phyloP scores from a whole-genome alignment of 2,329 filamentous ascomycete genomes.

The Venturia asperata region DNA sequence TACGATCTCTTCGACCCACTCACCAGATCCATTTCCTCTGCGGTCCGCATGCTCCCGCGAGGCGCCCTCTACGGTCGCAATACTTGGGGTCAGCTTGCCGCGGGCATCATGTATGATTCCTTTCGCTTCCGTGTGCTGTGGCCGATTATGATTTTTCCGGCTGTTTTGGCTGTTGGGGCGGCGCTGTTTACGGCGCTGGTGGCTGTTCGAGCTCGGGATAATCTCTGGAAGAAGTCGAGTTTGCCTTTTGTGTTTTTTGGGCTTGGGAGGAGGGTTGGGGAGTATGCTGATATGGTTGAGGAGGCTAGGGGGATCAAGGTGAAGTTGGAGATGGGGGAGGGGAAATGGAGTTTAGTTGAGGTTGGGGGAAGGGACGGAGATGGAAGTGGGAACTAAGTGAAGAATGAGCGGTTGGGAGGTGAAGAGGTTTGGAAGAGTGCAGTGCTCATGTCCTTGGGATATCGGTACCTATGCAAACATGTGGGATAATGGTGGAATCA shows the following conservation, averaged over 20 bases:
- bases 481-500: too few relatives aligned
- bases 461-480: too few relatives aligned
- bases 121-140: neutral
- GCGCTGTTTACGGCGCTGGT: neutral
- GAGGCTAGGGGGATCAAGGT: slow-evolving; percentile 3
- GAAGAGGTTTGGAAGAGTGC: too few relatives aligned
- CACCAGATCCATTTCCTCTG: neutral
- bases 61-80: neutral
- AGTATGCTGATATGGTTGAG: slow-evolving; percentile 9
- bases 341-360: neutral
- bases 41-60: neutral
- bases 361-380: neutral
- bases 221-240: slow-evolving; percentile 6
- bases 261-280: neutral
- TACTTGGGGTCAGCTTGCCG: neutral
- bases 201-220: neutral
- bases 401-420: too few relatives aligned
- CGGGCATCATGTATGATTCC: slow-evolving; percentile 2
- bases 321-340: neutral
- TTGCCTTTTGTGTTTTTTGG: slow-evolving; percentile 5
- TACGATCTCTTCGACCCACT: neutral
- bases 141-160: neutral
- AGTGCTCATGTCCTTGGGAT: too few relatives aligned
- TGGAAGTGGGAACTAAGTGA: too few relatives aligned
- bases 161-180: neutral